A percentile compares a stretch with the other conserved stretches of the same genome.
Evolutionary conservation across 2,329 filamentous ascomycete species (phyloP).

Genomic region (Zymoseptoria pseudotritici): DNA sequence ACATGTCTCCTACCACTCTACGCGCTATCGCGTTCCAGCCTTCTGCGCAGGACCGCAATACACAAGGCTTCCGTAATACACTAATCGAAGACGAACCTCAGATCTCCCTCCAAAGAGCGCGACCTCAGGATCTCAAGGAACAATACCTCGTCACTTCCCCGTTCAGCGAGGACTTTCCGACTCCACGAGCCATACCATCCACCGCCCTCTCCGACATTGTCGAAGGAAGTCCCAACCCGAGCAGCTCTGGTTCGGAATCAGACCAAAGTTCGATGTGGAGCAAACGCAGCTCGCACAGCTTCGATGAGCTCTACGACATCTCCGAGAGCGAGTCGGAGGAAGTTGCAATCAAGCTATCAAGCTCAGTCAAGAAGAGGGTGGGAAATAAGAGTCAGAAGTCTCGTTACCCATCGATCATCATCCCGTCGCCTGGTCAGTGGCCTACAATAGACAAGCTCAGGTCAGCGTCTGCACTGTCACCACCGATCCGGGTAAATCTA

Average conservation of each 20-base stretch:
- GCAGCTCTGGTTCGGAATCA: conserved; percentile 42
- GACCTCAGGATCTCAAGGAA: conserved; percentile 29
- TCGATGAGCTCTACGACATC: conserved; percentile 81
- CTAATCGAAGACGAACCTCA: conserved; percentile 52
- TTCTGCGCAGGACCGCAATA: conserved; percentile 50
- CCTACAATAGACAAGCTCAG: conserved; percentile 49
- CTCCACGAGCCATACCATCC: conserved; percentile 18
- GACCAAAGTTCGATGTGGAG: conserved; percentile 45
- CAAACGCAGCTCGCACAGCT: conserved; percentile 60
- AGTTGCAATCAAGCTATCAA: conserved; percentile 45
- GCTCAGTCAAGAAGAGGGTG: conserved; percentile 42
- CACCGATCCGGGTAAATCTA: conserved; percentile 37
- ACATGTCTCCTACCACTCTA: conserved; percentile 37
- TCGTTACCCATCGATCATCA: conserved; percentile 52
- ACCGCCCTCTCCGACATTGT: conserved; percentile 13
- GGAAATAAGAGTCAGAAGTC: conserved; percentile 26
- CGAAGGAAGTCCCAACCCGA: conserved; percentile 52
- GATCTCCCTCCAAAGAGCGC: conserved; percentile 25
- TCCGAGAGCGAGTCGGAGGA: conserved; percentile 66
- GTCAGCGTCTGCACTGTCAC: conserved; percentile 37
- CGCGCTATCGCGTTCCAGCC: conserved; percentile 46
- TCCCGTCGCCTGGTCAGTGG: conserved; percentile 52
- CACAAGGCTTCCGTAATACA: conserved; percentile 52
- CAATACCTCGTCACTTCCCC: conserved; percentile 33
- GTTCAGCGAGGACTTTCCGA: conserved; percentile 56